Evolutionary conservation across 306 rosid species (phyloP), one percentile per base, ranked within the genome.

Genomic region (Acmispon strigosus): DNA sequence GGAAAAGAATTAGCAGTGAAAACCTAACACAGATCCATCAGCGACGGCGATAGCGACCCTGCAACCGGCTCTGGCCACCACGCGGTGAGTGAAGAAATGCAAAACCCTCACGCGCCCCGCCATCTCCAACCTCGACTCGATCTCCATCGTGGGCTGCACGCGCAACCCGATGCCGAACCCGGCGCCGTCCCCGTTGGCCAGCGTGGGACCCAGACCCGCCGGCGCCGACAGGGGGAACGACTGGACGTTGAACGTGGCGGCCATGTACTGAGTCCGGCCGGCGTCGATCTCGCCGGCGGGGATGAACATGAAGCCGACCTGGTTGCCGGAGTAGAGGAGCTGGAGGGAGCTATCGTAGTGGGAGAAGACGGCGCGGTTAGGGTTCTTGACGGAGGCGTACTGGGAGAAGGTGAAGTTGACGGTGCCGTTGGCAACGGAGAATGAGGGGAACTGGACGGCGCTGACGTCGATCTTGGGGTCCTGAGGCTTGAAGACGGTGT

Each of bases 281-380:
- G 98, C 80, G 51, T 90, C 97, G 87, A 94, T 89, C 75, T 80
- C 69, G 4, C 95, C 96, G 73, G 98, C 97, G 45, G 98, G 98
- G 11, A 94, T 94, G 87, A 94, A 94, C 95, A 94, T 84, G 92
- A 94, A 94, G 0, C 98, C 98, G 48, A 94, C 90, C 64, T 86
- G 96, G 45, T 11, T 76, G 10, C 97, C 96, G 62, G 87, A 82
- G 82, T 94, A 89, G 85, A 94, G 72, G 34, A 94, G 87, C 90
- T 90, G 92, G 44, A 94, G 89, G 5, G 90, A 79, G 69, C 95
- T 87, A 75, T 94, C 97, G 87, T 76, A 94, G 88, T 94, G 98
- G 53, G 87, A 74, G 71, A 94, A 90, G 7, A 65, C 51, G 17
- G 97, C 96, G 17, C 83, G 74, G 95, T 90, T 94, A 49, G 98